These are phyloP conservation scores for Daldinia loculata DNA, from an alignment of 495 filamentous ascomycete species.

Conservation along the genomic window DNA sequence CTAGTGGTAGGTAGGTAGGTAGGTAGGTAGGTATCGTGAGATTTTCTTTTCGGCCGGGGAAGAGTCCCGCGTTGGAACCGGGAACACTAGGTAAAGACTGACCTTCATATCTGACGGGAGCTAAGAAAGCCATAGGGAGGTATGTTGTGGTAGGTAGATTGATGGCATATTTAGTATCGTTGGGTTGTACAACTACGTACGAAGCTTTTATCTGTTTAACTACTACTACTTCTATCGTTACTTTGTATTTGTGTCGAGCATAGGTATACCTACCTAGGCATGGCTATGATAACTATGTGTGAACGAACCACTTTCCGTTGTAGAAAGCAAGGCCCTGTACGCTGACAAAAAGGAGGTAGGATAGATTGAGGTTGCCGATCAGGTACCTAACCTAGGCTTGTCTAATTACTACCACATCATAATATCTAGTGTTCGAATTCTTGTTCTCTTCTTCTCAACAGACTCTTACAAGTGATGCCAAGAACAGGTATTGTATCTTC, in stretches of 20 bases:
- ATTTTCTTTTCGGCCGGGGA: neutral
- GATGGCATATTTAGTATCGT: too few relatives aligned
- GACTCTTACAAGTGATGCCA: constrained; percentile 5
- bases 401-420: neutral
- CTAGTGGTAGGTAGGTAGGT: neutral
- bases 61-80: neutral
- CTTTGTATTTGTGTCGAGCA: neutral
- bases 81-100: too few relatives aligned
- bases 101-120: too few relatives aligned
- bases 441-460: neutral
- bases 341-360: neutral
- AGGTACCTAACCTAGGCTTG: neutral
- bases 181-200: too few relatives aligned
- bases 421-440: neutral
- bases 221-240: too few relatives aligned
- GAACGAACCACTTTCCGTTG: neutral
- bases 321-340: neutral
- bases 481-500: neutral
- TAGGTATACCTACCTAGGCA: neutral
- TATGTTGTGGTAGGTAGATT: too few relatives aligned
- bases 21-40: neutral
- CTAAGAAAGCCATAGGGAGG: too few relatives aligned
- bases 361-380: neutral
- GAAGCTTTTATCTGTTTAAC: too few relatives aligned
- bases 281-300: neutral